Evolutionary conservation across 305 asterid genomes (phyloP).

Genomic region (Stenogyne calaminthoides): DNA sequence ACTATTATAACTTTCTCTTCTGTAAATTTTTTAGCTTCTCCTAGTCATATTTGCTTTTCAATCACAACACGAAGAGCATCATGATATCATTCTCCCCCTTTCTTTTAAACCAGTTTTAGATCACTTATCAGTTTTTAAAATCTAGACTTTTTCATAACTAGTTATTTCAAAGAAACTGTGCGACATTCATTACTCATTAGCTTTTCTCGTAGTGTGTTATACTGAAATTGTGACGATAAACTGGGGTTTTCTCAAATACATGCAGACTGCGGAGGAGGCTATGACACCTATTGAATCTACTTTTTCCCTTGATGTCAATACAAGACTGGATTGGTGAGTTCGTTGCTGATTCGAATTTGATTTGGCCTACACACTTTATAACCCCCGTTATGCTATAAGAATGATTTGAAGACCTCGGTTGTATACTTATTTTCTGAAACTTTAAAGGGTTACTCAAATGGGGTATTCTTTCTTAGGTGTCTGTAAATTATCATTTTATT

Average conservation of each 20-base stretch:
- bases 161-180: neutral
- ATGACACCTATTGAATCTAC: constrained; percentile 98
- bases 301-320: constrained; percentile 84
- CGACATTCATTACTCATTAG: neutral
- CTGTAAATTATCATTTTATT: neutral
- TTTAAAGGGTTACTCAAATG: neutral
- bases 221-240: neutral
- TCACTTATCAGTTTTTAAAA: constrained; percentile 11
- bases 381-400: neutral
- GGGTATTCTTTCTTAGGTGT: neutral
- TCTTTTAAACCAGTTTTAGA: neutral
- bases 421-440: neutral
- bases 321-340: constrained; percentile 93
- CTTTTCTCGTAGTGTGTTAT: constrained; percentile 3
- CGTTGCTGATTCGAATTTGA: constrained; percentile 1
- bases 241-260: constrained; percentile 24
- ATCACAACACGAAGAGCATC: neutral
- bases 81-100: neutral
- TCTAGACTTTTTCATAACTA: neutral
- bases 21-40: neutral
- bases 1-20: neutral
- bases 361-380: constrained; percentile 5
- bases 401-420: neutral
- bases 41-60: neutral
- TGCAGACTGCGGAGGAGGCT: constrained; percentile 94